Evolutionary conservation across 1,284 basidiomycete genomes (phyloP).

Genomic region (Pseudozyma hubeiensis): DNA sequence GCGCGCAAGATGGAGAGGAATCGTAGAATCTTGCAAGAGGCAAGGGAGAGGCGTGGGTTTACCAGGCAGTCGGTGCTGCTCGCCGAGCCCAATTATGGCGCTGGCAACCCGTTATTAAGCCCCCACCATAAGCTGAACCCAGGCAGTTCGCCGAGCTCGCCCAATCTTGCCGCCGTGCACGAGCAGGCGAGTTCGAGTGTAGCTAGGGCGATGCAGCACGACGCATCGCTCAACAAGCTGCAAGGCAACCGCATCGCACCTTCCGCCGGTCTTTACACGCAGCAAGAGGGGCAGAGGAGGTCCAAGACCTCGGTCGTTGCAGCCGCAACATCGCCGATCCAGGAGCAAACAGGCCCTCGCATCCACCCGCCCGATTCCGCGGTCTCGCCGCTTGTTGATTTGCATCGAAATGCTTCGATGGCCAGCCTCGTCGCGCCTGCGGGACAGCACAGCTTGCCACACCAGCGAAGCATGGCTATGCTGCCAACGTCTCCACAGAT

Average conservation of each 20-base stretch:
- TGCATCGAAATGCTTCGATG: constrained; percentile 32
- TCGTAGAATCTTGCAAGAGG: constrained; percentile 36
- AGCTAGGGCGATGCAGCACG: constrained; percentile 14
- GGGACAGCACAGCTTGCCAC: constrained; percentile 8
- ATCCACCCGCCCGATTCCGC: constrained; percentile 6
- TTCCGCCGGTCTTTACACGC: constrained; percentile 17
- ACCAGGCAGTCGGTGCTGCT: constrained; percentile 35
- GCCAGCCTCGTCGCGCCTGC: constrained; percentile 12
- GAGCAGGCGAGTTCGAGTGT: constrained; percentile 8
- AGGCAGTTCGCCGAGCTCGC: constrained; percentile 28
- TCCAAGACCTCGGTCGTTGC: constrained; percentile 20
- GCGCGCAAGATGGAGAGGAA: constrained; percentile 40
- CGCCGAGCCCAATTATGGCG: constrained; percentile 43
- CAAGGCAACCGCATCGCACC: constrained; percentile 16
- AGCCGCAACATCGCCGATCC: constrained; percentile 1
- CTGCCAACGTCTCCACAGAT: constrained; percentile 23
- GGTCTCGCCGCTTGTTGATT: constrained; percentile 16
- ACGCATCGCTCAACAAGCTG: constrained; percentile 19
- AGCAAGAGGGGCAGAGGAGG: constrained; percentile 26
- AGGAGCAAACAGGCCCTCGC: constrained; percentile 6
- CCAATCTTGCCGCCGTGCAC: constrained; percentile 7
- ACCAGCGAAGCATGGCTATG: constrained; percentile 21
- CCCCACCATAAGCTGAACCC: constrained; percentile 9
- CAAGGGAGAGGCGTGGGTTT: constrained; percentile 40
- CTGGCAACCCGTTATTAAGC: constrained; percentile 36